phyloP scores from a whole-genome alignment of 371 early-diverging fungal genomes.

The Mucor mucedo region DNA sequence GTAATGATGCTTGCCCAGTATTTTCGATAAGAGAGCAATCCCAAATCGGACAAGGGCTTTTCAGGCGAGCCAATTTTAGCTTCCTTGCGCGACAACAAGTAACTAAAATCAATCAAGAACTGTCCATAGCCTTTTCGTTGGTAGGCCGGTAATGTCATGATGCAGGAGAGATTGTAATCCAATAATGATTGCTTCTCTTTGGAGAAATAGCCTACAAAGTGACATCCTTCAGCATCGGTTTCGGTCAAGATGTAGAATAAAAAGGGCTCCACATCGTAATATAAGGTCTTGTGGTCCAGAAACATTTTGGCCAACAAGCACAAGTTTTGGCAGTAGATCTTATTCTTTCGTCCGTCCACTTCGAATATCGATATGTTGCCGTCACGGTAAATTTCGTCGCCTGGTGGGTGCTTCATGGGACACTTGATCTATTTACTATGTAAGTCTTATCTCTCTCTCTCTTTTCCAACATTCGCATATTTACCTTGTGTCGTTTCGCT shows the following conservation, averaged over 20 bases:
- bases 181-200: slow-evolving; percentile 74
- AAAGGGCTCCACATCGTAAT: slow-evolving; percentile 99
- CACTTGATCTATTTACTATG: slow-evolving; percentile 75
- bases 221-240: slow-evolving; percentile 79
- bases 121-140: slow-evolving; percentile 97
- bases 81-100: slow-evolving; percentile 86
- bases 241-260: slow-evolving; percentile 96
- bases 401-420: slow-evolving; percentile 90
- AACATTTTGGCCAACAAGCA: slow-evolving; percentile 98
- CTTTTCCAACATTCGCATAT: slow-evolving; percentile 46
- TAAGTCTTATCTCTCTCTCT: slow-evolving; percentile 37
- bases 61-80: slow-evolving; percentile 95
- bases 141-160: slow-evolving; percentile 91
- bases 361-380: slow-evolving; percentile 89
- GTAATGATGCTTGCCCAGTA: slow-evolving; percentile 70
- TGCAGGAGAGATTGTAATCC: slow-evolving; percentile 96
- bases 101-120: slow-evolving; percentile 93
- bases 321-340: slow-evolving; percentile 98
- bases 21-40: slow-evolving; percentile 87
- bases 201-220: slow-evolving; percentile 99
- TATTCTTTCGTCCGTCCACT: slow-evolving; percentile 94
- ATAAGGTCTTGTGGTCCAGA: slow-evolving; percentile 99
- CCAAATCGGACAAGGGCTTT: slow-evolving; percentile 97
- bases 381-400: slow-evolving; percentile 98
- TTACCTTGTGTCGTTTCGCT: slow-evolving; percentile 67